These are phyloP conservation scores for Silene conica DNA, from an alignment of 148 eudicot species.

Conservation along the genomic window DNA sequence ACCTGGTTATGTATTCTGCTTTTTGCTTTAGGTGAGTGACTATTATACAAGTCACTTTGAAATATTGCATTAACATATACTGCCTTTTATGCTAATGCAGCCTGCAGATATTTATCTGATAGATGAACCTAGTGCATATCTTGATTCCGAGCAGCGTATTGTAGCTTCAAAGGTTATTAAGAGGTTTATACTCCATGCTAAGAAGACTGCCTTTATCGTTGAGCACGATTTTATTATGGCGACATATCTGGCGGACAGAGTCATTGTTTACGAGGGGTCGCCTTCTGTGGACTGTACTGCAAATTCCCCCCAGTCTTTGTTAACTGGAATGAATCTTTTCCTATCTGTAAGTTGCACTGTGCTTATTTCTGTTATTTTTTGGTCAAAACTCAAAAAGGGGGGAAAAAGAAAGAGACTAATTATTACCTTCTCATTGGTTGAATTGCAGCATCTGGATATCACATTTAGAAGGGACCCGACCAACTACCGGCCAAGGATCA, in stretches of 20 bases:
- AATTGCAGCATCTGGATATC: constrained; percentile 70
- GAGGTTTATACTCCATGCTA: constrained; percentile 89
- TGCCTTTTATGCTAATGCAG: constrained; percentile 35
- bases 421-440: background rate
- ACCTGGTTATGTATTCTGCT: background rate
- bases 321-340: constrained; percentile 96
- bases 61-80: background rate
- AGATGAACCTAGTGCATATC: constrained; percentile 96
- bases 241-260: constrained; percentile 89
- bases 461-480: constrained; percentile 95
- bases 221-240: constrained; percentile 99
- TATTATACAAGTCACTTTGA: background rate
- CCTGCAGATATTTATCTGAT: constrained; percentile 97
- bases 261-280: constrained; percentile 79
- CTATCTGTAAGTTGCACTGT: constrained; percentile 55
- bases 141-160: constrained; percentile 97
- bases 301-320: constrained; percentile 74
- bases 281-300: constrained; percentile 86
- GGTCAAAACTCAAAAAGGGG: background rate
- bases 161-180: constrained; percentile 94
- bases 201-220: constrained; percentile 93
- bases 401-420: background rate
- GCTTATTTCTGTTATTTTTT: background rate
- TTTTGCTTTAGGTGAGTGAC: background rate
- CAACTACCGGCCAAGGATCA: constrained; percentile 80